These are phyloP conservation scores for Paecilomyces sp. DNA, from an alignment of 2,329 filamentous ascomycete species.

Conservation along the genomic window DNA sequence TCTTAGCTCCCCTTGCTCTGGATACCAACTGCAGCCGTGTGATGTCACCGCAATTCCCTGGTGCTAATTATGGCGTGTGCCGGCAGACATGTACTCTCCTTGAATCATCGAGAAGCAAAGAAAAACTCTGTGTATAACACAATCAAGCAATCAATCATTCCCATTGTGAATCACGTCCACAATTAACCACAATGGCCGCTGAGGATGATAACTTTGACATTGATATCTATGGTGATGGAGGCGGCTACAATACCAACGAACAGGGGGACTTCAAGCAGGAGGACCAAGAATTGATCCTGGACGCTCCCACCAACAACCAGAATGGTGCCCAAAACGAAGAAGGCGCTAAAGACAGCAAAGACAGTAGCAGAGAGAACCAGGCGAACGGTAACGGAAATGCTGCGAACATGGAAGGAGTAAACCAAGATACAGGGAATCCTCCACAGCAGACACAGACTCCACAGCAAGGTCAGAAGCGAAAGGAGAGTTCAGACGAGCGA, in stretches of 20 bases:
- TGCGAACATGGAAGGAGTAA: conserved; percentile 11
- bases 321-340: conserved; percentile 14
- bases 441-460: conserved; percentile 21
- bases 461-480: conserved; percentile 56
- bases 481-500: conserved; percentile 50
- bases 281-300: conserved; percentile 32
- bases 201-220: conserved; percentile 66
- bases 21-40: conserved; percentile 1
- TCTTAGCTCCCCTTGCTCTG: not conserved
- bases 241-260: conserved; percentile 36
- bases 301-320: conserved; percentile 26
- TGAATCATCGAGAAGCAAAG: conserved; percentile 23
- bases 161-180: conserved; percentile 20
- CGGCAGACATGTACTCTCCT: conserved; percentile 38
- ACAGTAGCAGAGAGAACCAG: conserved; percentile 17
- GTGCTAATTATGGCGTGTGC: conserved; percentile 32
- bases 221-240: conserved; percentile 61
- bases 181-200: conserved; percentile 39
- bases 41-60: conserved; percentile 1
- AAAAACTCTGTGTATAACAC: conserved; percentile 31
- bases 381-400: conserved; percentile 18
- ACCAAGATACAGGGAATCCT: conserved; percentile 11
- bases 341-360: conserved; percentile 12
- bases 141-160: conserved; percentile 26
- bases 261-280: conserved; percentile 41